phyloP scores from a whole-genome alignment of 768 basidiomycete genomes.

The Suillus subalutaceus region DNA sequence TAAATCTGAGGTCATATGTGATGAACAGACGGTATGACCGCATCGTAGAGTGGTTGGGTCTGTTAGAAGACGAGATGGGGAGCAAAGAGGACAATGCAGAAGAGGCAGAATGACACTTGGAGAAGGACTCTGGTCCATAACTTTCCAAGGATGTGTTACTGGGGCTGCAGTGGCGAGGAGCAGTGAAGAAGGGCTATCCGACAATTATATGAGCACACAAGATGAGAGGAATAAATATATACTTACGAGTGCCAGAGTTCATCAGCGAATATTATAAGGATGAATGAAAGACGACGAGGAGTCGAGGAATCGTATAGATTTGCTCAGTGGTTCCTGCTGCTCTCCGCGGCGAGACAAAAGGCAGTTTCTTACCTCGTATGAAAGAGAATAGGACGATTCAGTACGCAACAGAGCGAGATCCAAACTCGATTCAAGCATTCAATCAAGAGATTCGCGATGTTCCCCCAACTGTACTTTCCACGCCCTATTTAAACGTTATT shows the following conservation, averaged over 20 bases:
- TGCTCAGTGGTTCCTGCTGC: neutral
- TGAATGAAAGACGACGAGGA: neutral
- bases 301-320: neutral
- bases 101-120: constrained; percentile 34
- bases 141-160: neutral
- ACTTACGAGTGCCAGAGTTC: constrained; percentile 7
- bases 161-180: neutral
- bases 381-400: neutral
- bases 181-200: neutral
- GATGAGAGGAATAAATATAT: neutral
- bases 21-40: constrained; percentile 79
- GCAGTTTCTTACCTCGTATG: neutral
- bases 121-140: neutral
- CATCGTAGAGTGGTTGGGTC: constrained; percentile 68
- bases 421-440: constrained; percentile 2
- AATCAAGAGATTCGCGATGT: constrained; percentile 5
- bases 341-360: neutral
- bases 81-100: constrained; percentile 60
- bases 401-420: neutral
- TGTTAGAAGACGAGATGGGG: constrained; percentile 35
- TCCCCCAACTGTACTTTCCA: neutral
- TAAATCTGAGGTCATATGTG: constrained; percentile 43
- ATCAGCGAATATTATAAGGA: neutral
- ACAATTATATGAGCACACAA: neutral
- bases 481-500: constrained; percentile 2